Conservation (phyloP, 768 basidiomycete species). For the Mycena rebaudengoi region DNA sequence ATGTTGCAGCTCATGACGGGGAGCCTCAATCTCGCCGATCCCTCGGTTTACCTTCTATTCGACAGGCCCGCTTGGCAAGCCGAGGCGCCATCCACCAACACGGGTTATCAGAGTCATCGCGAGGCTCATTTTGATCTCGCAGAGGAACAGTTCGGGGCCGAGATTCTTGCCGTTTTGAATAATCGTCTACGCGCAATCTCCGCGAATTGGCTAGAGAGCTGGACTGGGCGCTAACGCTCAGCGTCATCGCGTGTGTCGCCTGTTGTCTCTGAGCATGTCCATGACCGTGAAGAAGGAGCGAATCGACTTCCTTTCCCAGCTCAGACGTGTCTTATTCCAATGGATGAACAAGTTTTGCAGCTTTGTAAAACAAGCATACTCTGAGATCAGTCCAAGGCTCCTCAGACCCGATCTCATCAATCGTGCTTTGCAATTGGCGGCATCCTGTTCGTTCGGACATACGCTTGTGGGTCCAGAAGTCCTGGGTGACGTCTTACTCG, state of each 20-base stretch:
- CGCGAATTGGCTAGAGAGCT: slow-evolving; percentile 14
- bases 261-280: slow-evolving; percentile 38
- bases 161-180: slow-evolving; percentile 44
- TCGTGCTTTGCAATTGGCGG: slow-evolving; percentile 45
- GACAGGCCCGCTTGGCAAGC: slow-evolving; percentile 55
- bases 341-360: slow-evolving; percentile 43
- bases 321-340: slow-evolving; percentile 39
- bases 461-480: not conserved
- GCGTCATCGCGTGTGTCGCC: slow-evolving; percentile 40
- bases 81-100: slow-evolving; percentile 38
- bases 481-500: slow-evolving; percentile 30
- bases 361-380: slow-evolving; percentile 34
- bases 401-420: slow-evolving; percentile 25
- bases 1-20: slow-evolving; percentile 51
- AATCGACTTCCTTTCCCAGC: slow-evolving; percentile 37
- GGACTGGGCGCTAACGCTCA: slow-evolving; percentile 15
- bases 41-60: slow-evolving; percentile 52
- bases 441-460: slow-evolving; percentile 49
- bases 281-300: slow-evolving; percentile 22
- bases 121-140: slow-evolving; percentile 55
- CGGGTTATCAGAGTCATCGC: slow-evolving; percentile 36
- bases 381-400: too few species aligned
- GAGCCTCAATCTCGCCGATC: slow-evolving; percentile 46
- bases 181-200: not conserved
- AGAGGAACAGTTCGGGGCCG: slow-evolving; percentile 42